Evolutionary conservation across 495 filamentous ascomycete genomes (phyloP), one percentile per base, ranked within the genome.

Genomic region (Penicillium lagena): DNA sequence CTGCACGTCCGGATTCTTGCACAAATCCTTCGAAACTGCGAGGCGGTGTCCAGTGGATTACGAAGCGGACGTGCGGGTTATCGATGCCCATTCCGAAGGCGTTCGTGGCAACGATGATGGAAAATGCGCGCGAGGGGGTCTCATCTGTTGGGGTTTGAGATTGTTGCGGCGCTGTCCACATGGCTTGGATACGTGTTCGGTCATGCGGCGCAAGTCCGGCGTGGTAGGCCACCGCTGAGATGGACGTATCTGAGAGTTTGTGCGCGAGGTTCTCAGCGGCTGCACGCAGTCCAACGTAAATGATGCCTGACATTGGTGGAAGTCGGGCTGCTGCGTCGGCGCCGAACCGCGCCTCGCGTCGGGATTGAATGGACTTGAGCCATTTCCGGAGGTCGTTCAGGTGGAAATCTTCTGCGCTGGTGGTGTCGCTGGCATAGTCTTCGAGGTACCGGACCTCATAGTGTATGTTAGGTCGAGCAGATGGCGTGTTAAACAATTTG

Each of bases 1-100:
- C 91, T 15, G 90, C 91, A 37, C 91, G 82, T 0, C 91, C 91
- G 7, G 88, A 90, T 74, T 97, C 91, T 66, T 97, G 91, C 49
- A 96, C 96, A 49, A 88, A 95, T 2, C 90, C 89, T 61, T 96
- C 91, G 59, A 96, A 95, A 29, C 82, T 89, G 55, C 91, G 93
- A 9, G 90, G 87, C 12, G 95, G 70, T 42, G 85, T 83, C 90
- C 90, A 96, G 61, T 97, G 91, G 4, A 94, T 78, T 2, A 97
- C 89, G 54, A 96, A 96, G 3, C 90, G 80, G 12, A 97, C 91
- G 52, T 93, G 82, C 28, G 90, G 79, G 63, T 95, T 96, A 56
- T 96, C 90, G 52, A 98, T 96, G 4, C 91, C 91, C 91, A 98
- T 96, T 7, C 91, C 91, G 49, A 96, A 96, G 0, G 91, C 91